These are phyloP conservation scores for Apophysomyces variabilis DNA, from an alignment of 371 early-diverging fungal genomes.

Conservation along the genomic window DNA sequence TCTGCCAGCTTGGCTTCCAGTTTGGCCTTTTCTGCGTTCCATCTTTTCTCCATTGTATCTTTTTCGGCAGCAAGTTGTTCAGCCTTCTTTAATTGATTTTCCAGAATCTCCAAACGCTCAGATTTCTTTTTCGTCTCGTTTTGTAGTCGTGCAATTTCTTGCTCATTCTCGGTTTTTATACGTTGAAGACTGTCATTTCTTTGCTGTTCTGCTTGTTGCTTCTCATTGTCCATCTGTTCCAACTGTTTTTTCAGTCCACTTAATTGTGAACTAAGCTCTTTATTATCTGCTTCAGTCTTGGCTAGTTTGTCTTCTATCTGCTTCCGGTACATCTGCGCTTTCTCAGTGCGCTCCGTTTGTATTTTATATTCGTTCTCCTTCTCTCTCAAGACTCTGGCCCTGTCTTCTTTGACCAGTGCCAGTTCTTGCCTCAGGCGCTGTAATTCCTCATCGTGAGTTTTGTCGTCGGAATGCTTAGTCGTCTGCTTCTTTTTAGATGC, in stretches of 20 bases:
- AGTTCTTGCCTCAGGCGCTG: slow-evolving; percentile 7
- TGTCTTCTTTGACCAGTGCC: slow-evolving; percentile 8
- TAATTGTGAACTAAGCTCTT: slow-evolving; percentile 24
- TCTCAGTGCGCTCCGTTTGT: slow-evolving; percentile 20
- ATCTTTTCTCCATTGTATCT: slow-evolving; percentile 16
- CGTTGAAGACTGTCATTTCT: background rate
- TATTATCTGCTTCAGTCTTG: slow-evolving; percentile 36
- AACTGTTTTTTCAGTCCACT: slow-evolving; percentile 34
- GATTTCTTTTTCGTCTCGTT: background rate
- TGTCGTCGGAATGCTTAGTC: background rate
- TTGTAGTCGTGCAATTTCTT: slow-evolving; percentile 16
- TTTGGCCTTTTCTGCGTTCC: slow-evolving; percentile 36
- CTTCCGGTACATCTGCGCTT: slow-evolving; percentile 25
- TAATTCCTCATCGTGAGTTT: background rate
- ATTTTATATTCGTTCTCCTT: slow-evolving; percentile 18
- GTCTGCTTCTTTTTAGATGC: background rate
- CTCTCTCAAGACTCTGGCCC: slow-evolving; percentile 21
- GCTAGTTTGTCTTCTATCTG: slow-evolving; percentile 24
- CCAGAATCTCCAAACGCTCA: background rate
- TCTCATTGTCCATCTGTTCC: slow-evolving; percentile 39
- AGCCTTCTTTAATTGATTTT: background rate
- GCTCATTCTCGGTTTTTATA: slow-evolving; percentile 17
- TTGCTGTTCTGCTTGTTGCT: slow-evolving; percentile 40
- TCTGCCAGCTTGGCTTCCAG: slow-evolving; percentile 30
- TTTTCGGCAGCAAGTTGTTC: background rate